phyloP scores from a whole-genome alignment of 257 asterid species.

The Primulina huaijiensis region DNA sequence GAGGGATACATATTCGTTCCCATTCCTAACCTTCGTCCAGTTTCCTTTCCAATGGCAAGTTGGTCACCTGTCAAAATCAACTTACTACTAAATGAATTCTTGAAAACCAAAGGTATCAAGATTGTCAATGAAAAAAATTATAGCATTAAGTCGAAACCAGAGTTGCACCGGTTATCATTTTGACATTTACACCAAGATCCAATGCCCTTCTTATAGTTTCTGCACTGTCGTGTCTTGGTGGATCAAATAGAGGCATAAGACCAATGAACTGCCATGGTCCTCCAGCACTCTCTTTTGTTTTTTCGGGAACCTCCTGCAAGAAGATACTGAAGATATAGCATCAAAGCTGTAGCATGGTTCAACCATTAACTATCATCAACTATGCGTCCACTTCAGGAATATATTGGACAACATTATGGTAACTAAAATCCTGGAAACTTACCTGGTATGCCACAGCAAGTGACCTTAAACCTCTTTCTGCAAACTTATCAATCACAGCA shows the following conservation, averaged over 20 bases:
- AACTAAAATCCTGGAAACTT: background rate
- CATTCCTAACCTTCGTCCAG: constrained; percentile 96
- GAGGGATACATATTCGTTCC: constrained; percentile 99
- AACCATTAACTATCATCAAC: constrained; percentile 11
- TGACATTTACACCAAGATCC: constrained; percentile 86
- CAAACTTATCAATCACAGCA: constrained; percentile 81
- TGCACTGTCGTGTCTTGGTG: constrained; percentile 96
- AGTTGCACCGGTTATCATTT: constrained; percentile 80
- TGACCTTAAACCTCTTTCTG: constrained; percentile 85
- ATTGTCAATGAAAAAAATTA: background rate
- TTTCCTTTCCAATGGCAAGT: constrained; percentile 95
- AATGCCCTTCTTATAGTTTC: constrained; percentile 85
- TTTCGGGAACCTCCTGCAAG: constrained; percentile 82
- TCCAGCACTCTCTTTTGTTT: constrained; percentile 75
- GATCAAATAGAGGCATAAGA: constrained; percentile 93
- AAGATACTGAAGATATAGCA: constrained; percentile 9
- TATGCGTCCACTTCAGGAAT: background rate
- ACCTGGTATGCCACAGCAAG: constrained; percentile 96
- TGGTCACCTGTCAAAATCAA: constrained; percentile 71
- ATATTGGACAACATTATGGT: background rate
- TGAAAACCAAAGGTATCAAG: background rate
- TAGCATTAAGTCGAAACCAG: constrained; percentile 10
- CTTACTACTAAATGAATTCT: background rate
- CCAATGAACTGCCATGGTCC: constrained; percentile 93
- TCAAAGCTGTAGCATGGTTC: constrained; percentile 19